Evolutionary conservation across 805 yeast species (phyloP).

Genomic region (Saccharomycopsis selenospora): DNA sequence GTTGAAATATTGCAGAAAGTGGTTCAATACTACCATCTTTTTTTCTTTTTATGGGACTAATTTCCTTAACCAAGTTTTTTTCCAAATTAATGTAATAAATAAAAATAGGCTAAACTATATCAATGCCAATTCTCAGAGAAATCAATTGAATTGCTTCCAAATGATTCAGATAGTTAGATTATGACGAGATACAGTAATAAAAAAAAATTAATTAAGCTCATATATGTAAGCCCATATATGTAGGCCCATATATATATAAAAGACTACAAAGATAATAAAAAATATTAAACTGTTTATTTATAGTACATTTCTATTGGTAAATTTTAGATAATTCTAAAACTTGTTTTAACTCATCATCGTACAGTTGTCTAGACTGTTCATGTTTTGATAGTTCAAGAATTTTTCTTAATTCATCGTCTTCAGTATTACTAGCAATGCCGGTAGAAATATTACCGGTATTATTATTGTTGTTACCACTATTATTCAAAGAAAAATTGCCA

Average conservation of each 20-base stretch:
- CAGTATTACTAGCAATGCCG: not conserved
- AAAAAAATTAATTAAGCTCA: not conserved
- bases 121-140: too few species aligned
- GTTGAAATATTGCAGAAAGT: too few species aligned
- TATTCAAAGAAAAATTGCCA: too few species aligned
- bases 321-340: conserved; percentile 17
- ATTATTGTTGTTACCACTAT: too few species aligned
- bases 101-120: too few species aligned
- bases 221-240: not conserved
- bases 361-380: conserved; percentile 1
- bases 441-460: too few species aligned
- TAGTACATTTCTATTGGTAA: too few species aligned
- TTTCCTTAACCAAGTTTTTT: too few species aligned
- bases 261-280: not conserved
- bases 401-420: conserved; percentile 4
- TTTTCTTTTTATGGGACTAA: too few species aligned
- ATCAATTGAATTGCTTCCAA: not conserved
- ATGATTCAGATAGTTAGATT: not conserved
- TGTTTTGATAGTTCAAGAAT: conserved; percentile 8
- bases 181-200: conserved; percentile 3
- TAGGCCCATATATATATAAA: not conserved
- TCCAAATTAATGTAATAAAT: too few species aligned
- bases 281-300: too few species aligned
- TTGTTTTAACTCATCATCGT: conserved; percentile 15
- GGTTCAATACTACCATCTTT: too few species aligned